Evolutionary conservation across 1,284 basidiomycete species (phyloP), one percentile per base, ranked within the genome.

Genomic region (Austropuccinia psidii): DNA sequence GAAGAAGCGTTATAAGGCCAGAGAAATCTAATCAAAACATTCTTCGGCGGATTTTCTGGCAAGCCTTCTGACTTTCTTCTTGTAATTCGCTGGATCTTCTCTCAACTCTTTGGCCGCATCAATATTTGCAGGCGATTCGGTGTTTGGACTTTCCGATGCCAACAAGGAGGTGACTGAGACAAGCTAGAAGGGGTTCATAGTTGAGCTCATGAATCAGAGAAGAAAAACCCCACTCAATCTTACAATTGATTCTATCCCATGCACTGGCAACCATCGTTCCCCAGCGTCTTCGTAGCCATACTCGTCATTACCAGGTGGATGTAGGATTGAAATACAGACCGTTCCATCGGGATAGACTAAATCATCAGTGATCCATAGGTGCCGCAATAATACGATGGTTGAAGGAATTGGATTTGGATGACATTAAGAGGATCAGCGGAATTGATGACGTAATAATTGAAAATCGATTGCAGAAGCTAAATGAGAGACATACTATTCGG

Each of bases 201-300:
- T n/a, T 5, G 24, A 27, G 43, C 41, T n/a, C 29, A 49, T n/a
- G 31, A 37, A n/a, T 45, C 13, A 15, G 27, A 54, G 50, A 52
- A 57, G 39, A 31, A 43, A 19, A 43, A 41, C n/a, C 13, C 11
- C 15, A 24, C 35, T 33, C n/a, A n/a, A 13, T 24, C 93, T 81
- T 77, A 97, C 95, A 76, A 99, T 98, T 11, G 93, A 93, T 83
- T 98, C 94, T 54, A 97, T 90, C 0, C 90, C 91, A 80, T 98
- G 96, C 27, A 99, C 93, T 0, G 96, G 96, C 81, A 95, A 84
- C 96, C 96, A 99, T 75, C 96, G 84, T 84, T 99, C 96, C 64
- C 92, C 90, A 0, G 96, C 94, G 79, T 97, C 91, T 81, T 99
- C 96, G 79, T 94, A 98, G 8, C 96, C 96, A 80, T 91, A 98